Base-by-base conservation (phyloP, 495 filamentous ascomycete genomes). In the Stereocaulon alpinum region DNA sequence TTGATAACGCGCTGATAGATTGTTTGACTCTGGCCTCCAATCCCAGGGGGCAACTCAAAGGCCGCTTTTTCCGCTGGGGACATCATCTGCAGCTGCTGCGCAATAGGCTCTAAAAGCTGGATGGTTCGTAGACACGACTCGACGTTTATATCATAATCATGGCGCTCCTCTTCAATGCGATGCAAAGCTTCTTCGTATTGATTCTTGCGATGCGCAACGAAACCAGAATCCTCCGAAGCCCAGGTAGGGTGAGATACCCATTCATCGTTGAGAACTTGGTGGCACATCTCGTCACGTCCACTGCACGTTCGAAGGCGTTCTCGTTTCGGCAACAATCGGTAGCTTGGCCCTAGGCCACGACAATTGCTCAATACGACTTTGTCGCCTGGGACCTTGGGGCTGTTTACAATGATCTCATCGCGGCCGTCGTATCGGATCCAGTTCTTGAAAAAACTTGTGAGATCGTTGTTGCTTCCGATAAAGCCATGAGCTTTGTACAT, bases 241-340 rank as follows among this genome's bases (percentile, higher is more conserved):
- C 94, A 99, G 4, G 94, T 99, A 1, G 94, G 94, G 73, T 97
- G 93, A 49, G 91, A 96, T 2, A 91, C 93, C 94, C 94, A 99
- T 61, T 95, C 88, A 66, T 99, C 93, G 59, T 99, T 99, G 47
- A 99, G 78, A 1, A 97, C 93, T 47, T 82, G 78, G 57, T 86
- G 80, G 69, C 94, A 99, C 63, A 97, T 84, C 70, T 93, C 88
- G 68, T 99, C 94, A 41, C 94, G 86, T 18, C 94, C 94, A 66
- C 86, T 88, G 74, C 94, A 99, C 1, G 83, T 79, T 72, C 91
- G 89, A 43, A 89, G 81, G 6, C 88, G 82, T 70, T 96, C 93
- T 50, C 89, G 77, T 70, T 88, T 91, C 17, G 94, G 94, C 1
- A 99, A 77, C 20, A 96, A 77, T 32, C 94, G 83, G 67, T 99